A percentile compares a stretch with the other conserved stretches of the same genome.
Evolutionary conservation across 768 basidiomycete genomes (phyloP).

Genomic region (Imleria badia): DNA sequence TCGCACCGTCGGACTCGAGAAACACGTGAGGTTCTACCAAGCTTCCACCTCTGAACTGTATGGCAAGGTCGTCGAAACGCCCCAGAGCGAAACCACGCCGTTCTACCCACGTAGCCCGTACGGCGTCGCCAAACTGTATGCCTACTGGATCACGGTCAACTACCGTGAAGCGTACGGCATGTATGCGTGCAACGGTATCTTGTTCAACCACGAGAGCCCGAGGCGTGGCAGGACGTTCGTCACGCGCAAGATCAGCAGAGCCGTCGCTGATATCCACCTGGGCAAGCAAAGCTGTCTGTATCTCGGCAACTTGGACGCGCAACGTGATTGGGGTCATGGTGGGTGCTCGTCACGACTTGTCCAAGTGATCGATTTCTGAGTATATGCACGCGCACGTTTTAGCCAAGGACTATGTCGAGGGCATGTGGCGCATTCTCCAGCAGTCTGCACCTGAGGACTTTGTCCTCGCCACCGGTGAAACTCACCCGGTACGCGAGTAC

Average conservation of each 20-base stretch:
- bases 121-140: constrained; percentile 93
- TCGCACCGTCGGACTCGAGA: constrained; percentile 91
- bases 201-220: constrained; percentile 98
- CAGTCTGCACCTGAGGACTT: constrained; percentile 83
- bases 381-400: not conserved
- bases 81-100: constrained; percentile 93
- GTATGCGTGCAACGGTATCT: constrained; percentile 94
- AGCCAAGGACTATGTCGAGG: constrained; percentile 92
- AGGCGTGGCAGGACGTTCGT: constrained; percentile 94
- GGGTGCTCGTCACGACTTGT: constrained; percentile 21
- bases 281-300: constrained; percentile 91
- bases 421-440: constrained; percentile 98
- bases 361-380: constrained; percentile 1
- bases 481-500: constrained; percentile 90
- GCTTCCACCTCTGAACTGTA: constrained; percentile 97
- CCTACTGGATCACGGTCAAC: constrained; percentile 88
- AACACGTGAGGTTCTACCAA: constrained; percentile 94
- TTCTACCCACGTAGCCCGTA: constrained; percentile 99
- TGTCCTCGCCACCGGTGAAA: constrained; percentile 95
- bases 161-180: constrained; percentile 96
- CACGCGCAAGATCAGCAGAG: constrained; percentile 90
- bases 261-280: constrained; percentile 87
- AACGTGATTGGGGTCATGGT: constrained; percentile 99
- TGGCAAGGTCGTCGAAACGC: constrained; percentile 94
- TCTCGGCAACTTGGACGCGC: constrained; percentile 91